Evolutionary conservation across 257 asterid species (phyloP).

Genomic region (Anisodus acutangulus): DNA sequence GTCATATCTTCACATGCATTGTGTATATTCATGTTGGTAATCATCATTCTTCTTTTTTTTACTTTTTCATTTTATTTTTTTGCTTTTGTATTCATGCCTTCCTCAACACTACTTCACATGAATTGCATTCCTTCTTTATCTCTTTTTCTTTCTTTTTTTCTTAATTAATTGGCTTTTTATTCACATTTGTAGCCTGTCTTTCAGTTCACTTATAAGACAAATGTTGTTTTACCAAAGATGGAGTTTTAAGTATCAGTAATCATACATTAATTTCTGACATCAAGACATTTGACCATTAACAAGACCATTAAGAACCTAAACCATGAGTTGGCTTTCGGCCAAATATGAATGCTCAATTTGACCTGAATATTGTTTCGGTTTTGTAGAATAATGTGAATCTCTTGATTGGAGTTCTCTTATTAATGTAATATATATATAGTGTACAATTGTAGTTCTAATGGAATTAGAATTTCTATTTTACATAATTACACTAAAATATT

Average conservation of each 20-base stretch:
- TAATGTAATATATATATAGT: too few relatives aligned
- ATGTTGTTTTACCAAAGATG: background rate
- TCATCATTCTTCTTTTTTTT: background rate
- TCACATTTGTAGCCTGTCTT: background rate
- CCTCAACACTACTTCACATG: slow-evolving; percentile 29
- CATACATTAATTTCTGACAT: background rate
- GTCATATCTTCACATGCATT: slow-evolving; percentile 29
- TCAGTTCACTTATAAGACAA: slow-evolving; percentile 4
- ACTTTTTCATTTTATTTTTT: slow-evolving; percentile 22
- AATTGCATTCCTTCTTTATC: background rate
- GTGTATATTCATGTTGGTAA: slow-evolving; percentile 14
- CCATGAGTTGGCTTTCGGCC: background rate
- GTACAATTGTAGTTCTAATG: too few relatives aligned
- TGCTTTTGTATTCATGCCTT: background rate
- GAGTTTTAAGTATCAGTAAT: background rate
- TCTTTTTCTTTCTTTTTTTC: background rate
- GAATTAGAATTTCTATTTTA: too few relatives aligned
- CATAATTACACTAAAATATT: too few relatives aligned
- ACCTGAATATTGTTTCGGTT: too few relatives aligned
- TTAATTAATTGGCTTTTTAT: background rate
- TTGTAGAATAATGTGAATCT: too few relatives aligned
- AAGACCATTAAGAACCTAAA: background rate
- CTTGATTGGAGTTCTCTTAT: too few relatives aligned
- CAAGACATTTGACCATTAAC: background rate
- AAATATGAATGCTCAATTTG: background rate